Evolutionary conservation across 768 basidiomycete species (phyloP).

Genomic region (Roridomyces roridus): DNA sequence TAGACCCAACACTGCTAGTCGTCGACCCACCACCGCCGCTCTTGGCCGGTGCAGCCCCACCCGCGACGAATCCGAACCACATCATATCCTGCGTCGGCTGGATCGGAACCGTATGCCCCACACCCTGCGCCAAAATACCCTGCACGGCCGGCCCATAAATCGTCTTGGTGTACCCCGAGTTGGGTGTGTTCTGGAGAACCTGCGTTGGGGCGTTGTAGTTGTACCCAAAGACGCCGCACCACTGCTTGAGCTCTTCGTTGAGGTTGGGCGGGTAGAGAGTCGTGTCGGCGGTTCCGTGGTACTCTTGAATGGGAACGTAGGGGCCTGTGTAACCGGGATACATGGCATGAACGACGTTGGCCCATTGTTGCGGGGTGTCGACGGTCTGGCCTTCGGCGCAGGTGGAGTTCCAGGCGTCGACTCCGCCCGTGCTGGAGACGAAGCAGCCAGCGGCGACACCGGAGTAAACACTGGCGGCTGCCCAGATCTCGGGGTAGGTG

Average conservation of each 20-base stretch:
- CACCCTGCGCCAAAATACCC: conserved; percentile 52
- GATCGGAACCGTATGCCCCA: conserved; percentile 59
- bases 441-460: conserved; percentile 64
- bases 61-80: conserved; percentile 52
- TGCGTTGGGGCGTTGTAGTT: conserved; percentile 43
- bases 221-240: conserved; percentile 61
- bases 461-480: conserved; percentile 53
- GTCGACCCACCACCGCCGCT: background rate
- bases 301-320: conserved; percentile 57
- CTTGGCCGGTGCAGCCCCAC: conserved; percentile 16
- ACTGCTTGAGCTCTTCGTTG: conserved; percentile 57
- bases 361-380: conserved; percentile 55
- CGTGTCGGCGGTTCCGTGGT: conserved; percentile 61
- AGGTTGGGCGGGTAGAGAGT: conserved; percentile 58
- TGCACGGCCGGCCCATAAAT: conserved; percentile 57
- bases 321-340: conserved; percentile 60
- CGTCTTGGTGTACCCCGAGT: conserved; percentile 51
- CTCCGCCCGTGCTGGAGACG: conserved; percentile 35
- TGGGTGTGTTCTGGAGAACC: conserved; percentile 43
- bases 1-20: background rate
- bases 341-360: conserved; percentile 46
- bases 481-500: conserved; percentile 60
- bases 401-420: conserved; percentile 52
- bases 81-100: conserved; percentile 52
- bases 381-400: conserved; percentile 52